phyloP scores from a whole-genome alignment of 768 basidiomycete species.

The Hemileccinum impolitum region DNA sequence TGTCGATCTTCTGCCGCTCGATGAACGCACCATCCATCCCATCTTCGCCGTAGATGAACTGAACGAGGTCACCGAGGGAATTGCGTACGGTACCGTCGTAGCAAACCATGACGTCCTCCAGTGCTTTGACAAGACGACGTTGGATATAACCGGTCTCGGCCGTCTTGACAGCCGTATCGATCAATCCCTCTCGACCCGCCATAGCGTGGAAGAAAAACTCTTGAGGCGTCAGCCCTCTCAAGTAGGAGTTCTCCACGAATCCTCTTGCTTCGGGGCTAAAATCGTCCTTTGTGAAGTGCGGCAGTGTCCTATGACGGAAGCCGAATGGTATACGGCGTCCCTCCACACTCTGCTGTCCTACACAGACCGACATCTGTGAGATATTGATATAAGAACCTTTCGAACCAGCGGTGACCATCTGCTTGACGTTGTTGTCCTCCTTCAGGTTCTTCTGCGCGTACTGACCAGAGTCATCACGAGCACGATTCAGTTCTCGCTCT shows the following conservation, averaged over 20 bases:
- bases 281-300: slow-evolving; percentile 98
- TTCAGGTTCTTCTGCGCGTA: slow-evolving; percentile 97
- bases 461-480: slow-evolving; percentile 94
- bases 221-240: slow-evolving; percentile 93
- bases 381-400: slow-evolving; percentile 99
- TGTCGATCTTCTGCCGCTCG: slow-evolving; percentile 92
- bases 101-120: slow-evolving; percentile 96
- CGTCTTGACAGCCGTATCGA: slow-evolving; percentile 99
- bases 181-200: slow-evolving; percentile 98
- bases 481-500: slow-evolving; percentile 87
- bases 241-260: slow-evolving; percentile 98
- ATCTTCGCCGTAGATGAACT: slow-evolving; percentile 97
- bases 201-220: slow-evolving; percentile 99
- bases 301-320: slow-evolving; percentile 93
- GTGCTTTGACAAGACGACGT: slow-evolving; percentile 93
- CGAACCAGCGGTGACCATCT: slow-evolving; percentile 99
- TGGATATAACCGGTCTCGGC: slow-evolving; percentile 99
- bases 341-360: slow-evolving; percentile 97
- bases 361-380: slow-evolving; percentile 99
- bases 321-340: slow-evolving; percentile 98
- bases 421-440: slow-evolving; percentile 99
- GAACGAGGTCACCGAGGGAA: slow-evolving; percentile 92
- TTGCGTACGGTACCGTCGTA: slow-evolving; percentile 99
- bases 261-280: slow-evolving; percentile 97
- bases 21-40: slow-evolving; percentile 99